Conservation (phyloP, 768 basidiomycete genomes). For the Boletus subparvulus region DNA sequence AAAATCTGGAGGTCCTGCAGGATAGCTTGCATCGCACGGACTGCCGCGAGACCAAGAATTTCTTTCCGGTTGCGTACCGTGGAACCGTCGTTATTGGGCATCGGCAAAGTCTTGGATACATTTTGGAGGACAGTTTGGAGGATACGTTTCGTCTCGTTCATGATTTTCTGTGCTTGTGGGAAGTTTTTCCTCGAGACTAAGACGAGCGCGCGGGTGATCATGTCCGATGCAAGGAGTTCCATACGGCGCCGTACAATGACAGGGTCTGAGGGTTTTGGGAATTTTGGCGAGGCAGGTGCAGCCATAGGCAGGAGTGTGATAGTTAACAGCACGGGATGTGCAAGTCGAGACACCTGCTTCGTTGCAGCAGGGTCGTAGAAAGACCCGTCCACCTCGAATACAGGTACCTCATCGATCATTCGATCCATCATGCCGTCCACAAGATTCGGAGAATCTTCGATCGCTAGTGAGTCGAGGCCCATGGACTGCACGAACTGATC, state of each 20-base stretch:
- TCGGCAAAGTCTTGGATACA: conserved; percentile 69
- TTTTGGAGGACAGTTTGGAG: conserved; percentile 87
- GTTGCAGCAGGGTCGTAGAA: conserved; percentile 89
- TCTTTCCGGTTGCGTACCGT: conserved; percentile 76
- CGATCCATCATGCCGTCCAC: conserved; percentile 92
- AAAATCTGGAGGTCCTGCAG: conserved; percentile 85
- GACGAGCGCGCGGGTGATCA: conserved; percentile 93
- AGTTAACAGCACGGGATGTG: conserved; percentile 92
- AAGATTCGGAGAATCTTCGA: conserved; percentile 70
- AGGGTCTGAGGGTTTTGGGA: conserved; percentile 64
- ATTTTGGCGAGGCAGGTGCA: conserved; percentile 32
- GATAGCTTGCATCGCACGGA: conserved; percentile 81
- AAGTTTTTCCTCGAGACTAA: conserved; percentile 90
- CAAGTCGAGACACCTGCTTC: conserved; percentile 84
- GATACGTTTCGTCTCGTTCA: conserved; percentile 89
- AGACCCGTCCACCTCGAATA: conserved; percentile 92
- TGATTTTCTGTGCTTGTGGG: conserved; percentile 85
- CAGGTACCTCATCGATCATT: conserved; percentile 97
- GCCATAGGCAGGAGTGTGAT: conserved; percentile 77
- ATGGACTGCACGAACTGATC: conserved; percentile 86
- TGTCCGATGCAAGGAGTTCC: conserved; percentile 95
- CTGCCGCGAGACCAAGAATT: conserved; percentile 64
- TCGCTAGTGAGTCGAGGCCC: conserved; percentile 72
- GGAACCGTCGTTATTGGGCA: conserved; percentile 46
- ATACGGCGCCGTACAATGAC: conserved; percentile 91